phyloP scores from a whole-genome alignment of 306 rosid species.

The Ziziphus jujuba region DNA sequence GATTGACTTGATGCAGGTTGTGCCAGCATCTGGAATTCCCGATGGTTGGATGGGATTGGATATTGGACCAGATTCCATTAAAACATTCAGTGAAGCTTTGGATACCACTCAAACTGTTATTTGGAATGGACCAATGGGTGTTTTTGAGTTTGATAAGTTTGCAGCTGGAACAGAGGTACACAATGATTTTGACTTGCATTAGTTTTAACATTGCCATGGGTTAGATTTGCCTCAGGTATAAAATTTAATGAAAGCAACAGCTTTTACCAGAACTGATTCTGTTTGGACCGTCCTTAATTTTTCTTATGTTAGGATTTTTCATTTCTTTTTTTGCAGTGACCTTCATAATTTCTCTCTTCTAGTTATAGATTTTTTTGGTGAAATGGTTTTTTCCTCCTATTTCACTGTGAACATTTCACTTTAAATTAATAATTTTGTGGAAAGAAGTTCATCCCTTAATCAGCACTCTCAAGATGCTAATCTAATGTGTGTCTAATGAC shows the following conservation, averaged over 20 bases:
- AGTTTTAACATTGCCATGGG: background rate
- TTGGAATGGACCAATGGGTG: slow-evolving; percentile 99
- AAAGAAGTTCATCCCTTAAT: too few relatives aligned
- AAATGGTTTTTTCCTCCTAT: too few relatives aligned
- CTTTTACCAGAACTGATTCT: too few relatives aligned
- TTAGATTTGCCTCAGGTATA: background rate
- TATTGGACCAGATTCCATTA: slow-evolving; percentile 88
- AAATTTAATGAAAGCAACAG: background rate
- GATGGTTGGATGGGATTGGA: slow-evolving; percentile 99
- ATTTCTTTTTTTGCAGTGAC: background rate
- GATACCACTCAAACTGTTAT: slow-evolving; percentile 73
- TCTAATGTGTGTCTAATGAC: background rate
- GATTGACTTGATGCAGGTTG: slow-evolving; percentile 48
- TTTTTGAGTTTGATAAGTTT: slow-evolving; percentile 86
- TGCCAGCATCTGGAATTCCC: slow-evolving; percentile 77
- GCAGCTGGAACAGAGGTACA: slow-evolving; percentile 87
- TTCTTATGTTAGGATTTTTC: background rate
- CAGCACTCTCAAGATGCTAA: too few relatives aligned
- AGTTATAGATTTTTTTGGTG: too few relatives aligned
- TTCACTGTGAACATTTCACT: too few relatives aligned
- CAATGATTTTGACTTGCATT: background rate
- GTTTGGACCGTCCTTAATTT: too few relatives aligned
- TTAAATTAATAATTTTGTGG: too few relatives aligned
- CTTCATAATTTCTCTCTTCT: too few relatives aligned
- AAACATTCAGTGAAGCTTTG: slow-evolving; percentile 65